Conservation (phyloP, 768 basidiomycete genomes). For the Chiua virens region DNA sequence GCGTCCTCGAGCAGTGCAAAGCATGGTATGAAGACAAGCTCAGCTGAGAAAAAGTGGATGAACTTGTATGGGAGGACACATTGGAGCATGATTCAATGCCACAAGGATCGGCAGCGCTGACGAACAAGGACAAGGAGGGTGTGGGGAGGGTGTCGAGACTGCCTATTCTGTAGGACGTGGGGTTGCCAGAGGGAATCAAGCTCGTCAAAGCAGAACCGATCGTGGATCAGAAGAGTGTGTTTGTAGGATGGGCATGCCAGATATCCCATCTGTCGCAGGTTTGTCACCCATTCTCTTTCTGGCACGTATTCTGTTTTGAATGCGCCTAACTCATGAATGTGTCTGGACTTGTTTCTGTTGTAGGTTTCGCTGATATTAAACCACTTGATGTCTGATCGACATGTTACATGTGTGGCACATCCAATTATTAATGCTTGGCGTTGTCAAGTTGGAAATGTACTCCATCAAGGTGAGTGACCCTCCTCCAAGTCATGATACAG, state of each 20-base stretch:
- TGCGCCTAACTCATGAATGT: not conserved
- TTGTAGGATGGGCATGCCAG: slow-evolving; percentile 81
- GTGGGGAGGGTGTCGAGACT: not conserved
- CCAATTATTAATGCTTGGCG: slow-evolving; percentile 84
- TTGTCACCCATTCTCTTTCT: not conserved
- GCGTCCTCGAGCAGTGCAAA: slow-evolving; percentile 62
- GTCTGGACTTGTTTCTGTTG: not conserved
- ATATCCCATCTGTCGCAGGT: slow-evolving; percentile 81
- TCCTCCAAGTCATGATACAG: not conserved
- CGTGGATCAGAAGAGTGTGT: slow-evolving; percentile 79
- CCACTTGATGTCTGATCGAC: slow-evolving; percentile 67
- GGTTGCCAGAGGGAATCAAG: slow-evolving; percentile 60
- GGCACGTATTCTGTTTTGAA: not conserved
- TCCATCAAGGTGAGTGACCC: slow-evolving; percentile 68
- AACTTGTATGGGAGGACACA: slow-evolving; percentile 55
- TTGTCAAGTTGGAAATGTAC: slow-evolving; percentile 61
- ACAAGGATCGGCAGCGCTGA: not conserved
- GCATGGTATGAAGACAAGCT: slow-evolving; percentile 73
- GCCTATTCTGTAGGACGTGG: slow-evolving; percentile 10
- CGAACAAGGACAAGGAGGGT: slow-evolving; percentile 7
- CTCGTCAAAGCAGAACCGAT: slow-evolving; percentile 79
- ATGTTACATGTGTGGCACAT: slow-evolving; percentile 73
- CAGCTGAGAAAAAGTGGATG: slow-evolving; percentile 52
- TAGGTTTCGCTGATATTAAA: slow-evolving; percentile 72
- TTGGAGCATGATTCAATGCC: slow-evolving; percentile 24